Evolutionary conservation across 2,329 filamentous ascomycete genomes (phyloP).

Genomic region (Ceratocystis cubensis): DNA sequence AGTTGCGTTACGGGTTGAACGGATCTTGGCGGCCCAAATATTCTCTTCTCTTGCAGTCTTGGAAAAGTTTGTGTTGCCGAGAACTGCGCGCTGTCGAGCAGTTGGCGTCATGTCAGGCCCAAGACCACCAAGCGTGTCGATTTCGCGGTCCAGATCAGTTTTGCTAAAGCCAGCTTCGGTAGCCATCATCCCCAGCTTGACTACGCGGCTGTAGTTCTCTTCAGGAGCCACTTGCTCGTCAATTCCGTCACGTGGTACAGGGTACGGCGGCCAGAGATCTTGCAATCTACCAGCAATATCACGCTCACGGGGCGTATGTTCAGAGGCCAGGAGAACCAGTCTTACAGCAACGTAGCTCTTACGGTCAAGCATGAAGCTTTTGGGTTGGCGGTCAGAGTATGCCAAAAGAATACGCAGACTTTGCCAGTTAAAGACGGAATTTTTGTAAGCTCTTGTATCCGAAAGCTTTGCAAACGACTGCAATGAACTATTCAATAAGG

Average conservation of each 20-base stretch:
- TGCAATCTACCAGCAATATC: slow-evolving; percentile 37
- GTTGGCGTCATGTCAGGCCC: slow-evolving; percentile 40
- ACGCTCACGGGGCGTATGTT: slow-evolving; percentile 40
- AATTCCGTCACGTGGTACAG: slow-evolving; percentile 44
- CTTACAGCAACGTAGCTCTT: slow-evolving; percentile 43
- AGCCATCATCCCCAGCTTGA: slow-evolving; percentile 41
- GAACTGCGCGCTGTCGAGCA: slow-evolving; percentile 36
- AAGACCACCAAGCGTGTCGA: slow-evolving; percentile 43
- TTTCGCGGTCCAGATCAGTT: slow-evolving; percentile 33
- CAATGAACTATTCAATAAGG: slow-evolving; percentile 30
- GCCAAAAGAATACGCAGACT: slow-evolving; percentile 43
- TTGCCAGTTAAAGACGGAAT: slow-evolving; percentile 42
- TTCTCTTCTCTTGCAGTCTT: slow-evolving; percentile 12
- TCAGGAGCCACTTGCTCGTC: slow-evolving; percentile 42
- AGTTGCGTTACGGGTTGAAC: slow-evolving; percentile 46
- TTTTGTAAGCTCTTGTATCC: slow-evolving; percentile 26
- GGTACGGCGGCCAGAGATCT: slow-evolving; percentile 49
- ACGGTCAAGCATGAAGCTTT: slow-evolving; percentile 39
- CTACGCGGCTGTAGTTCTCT: slow-evolving; percentile 42
- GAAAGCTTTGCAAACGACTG: slow-evolving; percentile 28
- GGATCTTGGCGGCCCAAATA: slow-evolving; percentile 44
- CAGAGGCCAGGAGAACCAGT: slow-evolving; percentile 39
- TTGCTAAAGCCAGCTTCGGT: slow-evolving; percentile 44
- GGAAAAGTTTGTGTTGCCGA: slow-evolving; percentile 23
- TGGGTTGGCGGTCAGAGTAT: slow-evolving; percentile 37